Evolutionary conservation across 1,284 basidiomycete genomes (phyloP).

Genomic region (Ganoderma sinense): DNA sequence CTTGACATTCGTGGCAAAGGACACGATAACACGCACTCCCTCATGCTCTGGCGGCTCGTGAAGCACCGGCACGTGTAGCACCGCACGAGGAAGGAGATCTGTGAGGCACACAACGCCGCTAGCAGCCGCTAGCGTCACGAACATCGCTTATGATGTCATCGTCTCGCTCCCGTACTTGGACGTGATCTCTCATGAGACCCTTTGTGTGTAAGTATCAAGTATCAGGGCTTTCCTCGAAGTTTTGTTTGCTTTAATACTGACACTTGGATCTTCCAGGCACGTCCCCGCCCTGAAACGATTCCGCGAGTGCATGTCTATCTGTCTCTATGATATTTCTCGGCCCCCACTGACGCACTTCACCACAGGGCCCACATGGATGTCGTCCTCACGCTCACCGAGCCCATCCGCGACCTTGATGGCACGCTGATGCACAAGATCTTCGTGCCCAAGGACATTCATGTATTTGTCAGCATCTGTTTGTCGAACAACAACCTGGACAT

Average conservation of each 20-base stretch:
- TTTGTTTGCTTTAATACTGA: too few species aligned
- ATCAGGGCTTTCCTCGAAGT: too few species aligned
- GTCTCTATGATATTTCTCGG: too few species aligned
- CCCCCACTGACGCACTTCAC: too few species aligned
- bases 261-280: conserved; percentile 7
- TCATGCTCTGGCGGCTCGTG: conserved; percentile 35
- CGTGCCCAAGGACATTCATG: conserved; percentile 15
- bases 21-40: conserved; percentile 37
- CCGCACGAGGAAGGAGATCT: conserved; percentile 35
- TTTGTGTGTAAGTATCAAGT: conserved; percentile 8
- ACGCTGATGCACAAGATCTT: conserved; percentile 11
- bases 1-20: conserved; percentile 35
- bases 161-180: conserved; percentile 28
- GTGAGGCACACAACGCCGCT: conserved; percentile 24
- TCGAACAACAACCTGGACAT: conserved; percentile 42
- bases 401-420: conserved; percentile 11
- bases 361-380: conserved; percentile 1
- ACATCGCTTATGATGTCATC: conserved; percentile 38
- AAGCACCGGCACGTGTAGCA: conserved; percentile 16
- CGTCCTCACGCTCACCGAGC: conserved; percentile 16
- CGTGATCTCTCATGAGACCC: conserved; percentile 8
- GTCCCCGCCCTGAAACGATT: conserved; percentile 45
- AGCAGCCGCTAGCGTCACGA: too few species aligned
- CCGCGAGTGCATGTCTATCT: conserved; percentile 35
- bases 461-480: conserved; percentile 12